Base-by-base conservation (phyloP, 306 rosid species). In the Quercus robur region DNA sequence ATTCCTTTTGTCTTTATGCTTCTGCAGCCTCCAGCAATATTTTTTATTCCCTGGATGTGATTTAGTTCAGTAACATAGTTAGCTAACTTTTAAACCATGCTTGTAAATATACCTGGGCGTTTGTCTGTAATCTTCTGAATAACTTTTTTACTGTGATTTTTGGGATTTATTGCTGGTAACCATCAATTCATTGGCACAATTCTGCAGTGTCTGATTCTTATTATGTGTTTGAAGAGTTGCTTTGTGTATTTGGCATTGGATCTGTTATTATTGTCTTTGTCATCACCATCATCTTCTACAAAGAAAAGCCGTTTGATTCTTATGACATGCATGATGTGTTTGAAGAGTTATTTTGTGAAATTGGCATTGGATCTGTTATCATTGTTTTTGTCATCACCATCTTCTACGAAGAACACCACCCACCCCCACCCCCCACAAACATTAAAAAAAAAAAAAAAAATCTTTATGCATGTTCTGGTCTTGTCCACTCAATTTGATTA, bases 1-100 rank as follows among this genome's bases (percentile, higher is more conserved):
- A 41, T 78, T 77, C 54, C 74, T 52, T 62, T 25, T 72, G 73
- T 77, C 76, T 80, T 72, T 71, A 35, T 86, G 83, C 68, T 76
- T 74, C 69, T 72, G 67, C 70, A 51, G 75, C 71, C 62, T 72
- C 49, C 25, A 56, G 46, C 44, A 71, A 75, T 68, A 28, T 52
- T 68, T 56, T 69, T 26, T 69, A n/a, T 2, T 41, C 55, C 15
- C 44, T 62, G 75, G 3, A 75, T 23, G 78, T 77, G 84, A 84
- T 67, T 77, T 74, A 79, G 67, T 74, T 77, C 75, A 55, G 74
- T 33, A 44, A 79, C 79, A 85, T 61, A 8, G 81, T 79, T 18
- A 23, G 66, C 71, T 64, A 76, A 59, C 80, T 57, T 69, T 73
- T 76, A 59, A 80, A 68, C 62, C 31, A 19, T 72, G 81, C 81